Conservation (phyloP, 768 basidiomycete species). For the Mrakia gelida region DNA sequence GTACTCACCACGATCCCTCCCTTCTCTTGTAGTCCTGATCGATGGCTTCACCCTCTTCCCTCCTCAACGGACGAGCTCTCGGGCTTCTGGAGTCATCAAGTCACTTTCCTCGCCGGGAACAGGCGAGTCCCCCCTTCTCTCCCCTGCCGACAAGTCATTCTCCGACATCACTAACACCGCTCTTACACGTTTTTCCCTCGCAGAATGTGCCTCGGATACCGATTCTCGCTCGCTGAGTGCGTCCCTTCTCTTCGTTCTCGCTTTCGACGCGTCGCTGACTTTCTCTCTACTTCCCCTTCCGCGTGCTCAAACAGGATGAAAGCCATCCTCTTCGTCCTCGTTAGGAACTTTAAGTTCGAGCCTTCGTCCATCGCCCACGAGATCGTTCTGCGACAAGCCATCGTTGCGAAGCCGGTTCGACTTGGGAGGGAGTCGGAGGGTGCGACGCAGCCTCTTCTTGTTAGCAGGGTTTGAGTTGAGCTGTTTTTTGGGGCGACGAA, state of each 20-base stretch:
- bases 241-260: neutral
- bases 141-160: neutral
- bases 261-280: neutral
- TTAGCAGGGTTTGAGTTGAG: neutral
- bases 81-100: neutral
- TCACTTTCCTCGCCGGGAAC: neutral
- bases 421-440: neutral
- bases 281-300: neutral
- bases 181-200: no score
- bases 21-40: conserved; percentile 23
- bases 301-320: neutral
- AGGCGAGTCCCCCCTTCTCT: neutral
- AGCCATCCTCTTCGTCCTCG: conserved; percentile 8
- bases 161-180: no score
- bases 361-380: neutral
- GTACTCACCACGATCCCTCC: no score
- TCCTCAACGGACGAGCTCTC: conserved; percentile 31
- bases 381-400: neutral
- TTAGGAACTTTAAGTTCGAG: neutral
- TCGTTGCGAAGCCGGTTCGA: neutral
- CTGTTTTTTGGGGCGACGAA: no score
- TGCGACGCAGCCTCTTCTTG: neutral
- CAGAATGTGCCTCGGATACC: neutral
- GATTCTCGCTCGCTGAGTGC: conserved; percentile 5
- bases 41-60: conserved; percentile 29